Evolutionary conservation across 2,329 filamentous ascomycete species (phyloP), one percentile per base, ranked within the genome.

Genomic region (Lasiodiplodia gonubiensis): DNA sequence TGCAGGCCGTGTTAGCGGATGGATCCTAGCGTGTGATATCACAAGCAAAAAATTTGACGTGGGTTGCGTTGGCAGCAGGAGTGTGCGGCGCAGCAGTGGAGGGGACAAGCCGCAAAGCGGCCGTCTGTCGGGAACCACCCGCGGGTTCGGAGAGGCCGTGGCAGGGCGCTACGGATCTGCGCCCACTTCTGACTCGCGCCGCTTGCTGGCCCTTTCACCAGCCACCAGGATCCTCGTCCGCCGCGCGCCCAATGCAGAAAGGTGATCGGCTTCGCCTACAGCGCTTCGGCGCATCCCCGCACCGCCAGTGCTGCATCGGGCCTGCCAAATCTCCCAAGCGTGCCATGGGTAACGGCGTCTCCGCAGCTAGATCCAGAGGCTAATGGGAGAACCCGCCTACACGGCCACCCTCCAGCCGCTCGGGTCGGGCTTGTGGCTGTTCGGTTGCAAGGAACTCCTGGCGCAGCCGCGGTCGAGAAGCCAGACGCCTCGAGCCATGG

Each of bases 261-360:
- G 59, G 59, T 37, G 59, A 63, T 63, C 59, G 59, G 59, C 59
- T 63, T 63, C 59, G 46, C 30, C 59, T 63, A 63, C 18, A 37
- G 42, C 25, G 46, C 42, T 30, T 63, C 59, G 46, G 42, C n/a
- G 42, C 59, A 51, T 63, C 59, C 59, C 59, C 59, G 59, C 46
- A 63, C 59, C 39, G 42, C 46, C 59, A 61, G 57, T 14, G 27
- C 57, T 49, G 25, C 39, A 33, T 63, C 42, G 27, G 59, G 59
- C 42, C 57, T 37, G 59, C 59, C 59, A 63, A 49, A 63, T 30
- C 59, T 51, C 46, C 46, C 59, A 63, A 25, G 30, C n/a, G 42
- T 63, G 59, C 59, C 59, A 52, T 63, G 46, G 46, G 42, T 51
- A 63, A 63, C 59, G 59, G 59, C 59, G 59, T 63, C 59, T 63